phyloP scores from a whole-genome alignment of 176 grass and related monocot genomes.

The Ananas comosus region DNA sequence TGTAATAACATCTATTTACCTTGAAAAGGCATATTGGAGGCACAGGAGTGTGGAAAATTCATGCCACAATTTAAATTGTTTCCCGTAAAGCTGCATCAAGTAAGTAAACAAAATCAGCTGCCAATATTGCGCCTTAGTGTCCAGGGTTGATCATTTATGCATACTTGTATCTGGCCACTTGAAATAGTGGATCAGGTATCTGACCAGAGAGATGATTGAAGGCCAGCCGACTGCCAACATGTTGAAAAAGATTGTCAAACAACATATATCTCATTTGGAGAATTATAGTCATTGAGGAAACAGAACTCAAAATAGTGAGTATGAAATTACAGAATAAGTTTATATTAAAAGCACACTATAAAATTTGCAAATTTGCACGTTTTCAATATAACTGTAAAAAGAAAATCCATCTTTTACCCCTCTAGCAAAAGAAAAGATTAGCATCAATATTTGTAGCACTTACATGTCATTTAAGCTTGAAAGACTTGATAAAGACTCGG shows the following conservation, averaged over 20 bases:
- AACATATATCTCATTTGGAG: constrained; percentile 4
- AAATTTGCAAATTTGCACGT: not conserved
- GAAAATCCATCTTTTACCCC: not conserved
- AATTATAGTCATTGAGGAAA: too few relatives aligned
- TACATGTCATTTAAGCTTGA: constrained; percentile 80
- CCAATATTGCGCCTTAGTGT: not conserved
- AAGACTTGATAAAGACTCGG: constrained; percentile 52
- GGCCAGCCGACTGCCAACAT: constrained; percentile 59
- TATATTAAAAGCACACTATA: not conserved
- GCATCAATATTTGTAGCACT: constrained; percentile 17
- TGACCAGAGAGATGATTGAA: constrained; percentile 77
- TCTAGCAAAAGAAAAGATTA: not conserved
- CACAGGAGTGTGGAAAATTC: constrained; percentile 59
- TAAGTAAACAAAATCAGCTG: constrained; percentile 35
- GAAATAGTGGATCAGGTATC: constrained; percentile 73
- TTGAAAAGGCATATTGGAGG: constrained; percentile 30
- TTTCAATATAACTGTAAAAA: not conserved
- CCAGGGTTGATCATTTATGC: not conserved
- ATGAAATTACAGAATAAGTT: not conserved
- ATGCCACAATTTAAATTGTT: constrained; percentile 78
- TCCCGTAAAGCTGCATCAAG: constrained; percentile 66
- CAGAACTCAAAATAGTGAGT: not conserved
- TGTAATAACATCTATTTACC: constrained; percentile 24
- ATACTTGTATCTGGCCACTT: constrained; percentile 98
- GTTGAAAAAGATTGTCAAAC: constrained; percentile 29